phyloP scores from a whole-genome alignment of 2,329 filamentous ascomycete species.

The Talaromyces sp. region DNA sequence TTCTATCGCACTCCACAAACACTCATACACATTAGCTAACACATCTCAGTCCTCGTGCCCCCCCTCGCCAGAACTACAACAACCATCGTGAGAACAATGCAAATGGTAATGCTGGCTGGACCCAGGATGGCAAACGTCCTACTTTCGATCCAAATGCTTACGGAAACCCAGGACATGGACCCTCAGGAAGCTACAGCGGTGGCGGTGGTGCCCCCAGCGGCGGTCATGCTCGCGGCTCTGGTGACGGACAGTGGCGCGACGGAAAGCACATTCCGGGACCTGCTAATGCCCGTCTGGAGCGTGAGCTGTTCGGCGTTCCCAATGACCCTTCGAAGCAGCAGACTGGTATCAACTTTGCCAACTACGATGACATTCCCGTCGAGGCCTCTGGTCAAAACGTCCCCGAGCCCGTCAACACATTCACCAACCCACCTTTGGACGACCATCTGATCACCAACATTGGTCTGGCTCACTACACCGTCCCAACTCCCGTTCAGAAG shows the following conservation, averaged over 20 bases:
- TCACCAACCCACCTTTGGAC: slow-evolving; percentile 93
- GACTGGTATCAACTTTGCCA: slow-evolving; percentile 99
- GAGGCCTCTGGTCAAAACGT: slow-evolving; percentile 93
- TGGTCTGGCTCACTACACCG: slow-evolving; percentile 87
- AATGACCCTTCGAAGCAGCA: slow-evolving; percentile 95
- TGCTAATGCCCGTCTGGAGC: slow-evolving; percentile 82
- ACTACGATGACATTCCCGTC: slow-evolving; percentile 99
- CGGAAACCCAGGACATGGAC: slow-evolving; percentile 57
- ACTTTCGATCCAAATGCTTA: slow-evolving; percentile 61
- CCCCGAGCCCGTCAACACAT: slow-evolving; percentile 83
- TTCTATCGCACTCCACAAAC: not conserved
- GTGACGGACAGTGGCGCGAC: slow-evolving; percentile 93
- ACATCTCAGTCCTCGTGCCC: slow-evolving; percentile 26
- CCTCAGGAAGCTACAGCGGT: slow-evolving; percentile 28
- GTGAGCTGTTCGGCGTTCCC: slow-evolving; percentile 85
- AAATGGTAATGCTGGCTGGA: slow-evolving; percentile 41
- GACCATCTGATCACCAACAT: slow-evolving; percentile 93
- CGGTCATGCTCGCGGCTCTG: slow-evolving; percentile 69
- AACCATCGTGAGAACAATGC: slow-evolving; percentile 47
- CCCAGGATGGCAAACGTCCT: slow-evolving; percentile 37
- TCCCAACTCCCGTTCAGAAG: slow-evolving; percentile 96
- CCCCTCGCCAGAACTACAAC: slow-evolving; percentile 50
- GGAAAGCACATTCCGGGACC: slow-evolving; percentile 94
- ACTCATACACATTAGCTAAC: slow-evolving; percentile 11
- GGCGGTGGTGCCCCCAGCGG: slow-evolving; percentile 40